Base-by-base conservation (phyloP, 202 grass and related monocot genomes). In the Setaria viridis region DNA sequence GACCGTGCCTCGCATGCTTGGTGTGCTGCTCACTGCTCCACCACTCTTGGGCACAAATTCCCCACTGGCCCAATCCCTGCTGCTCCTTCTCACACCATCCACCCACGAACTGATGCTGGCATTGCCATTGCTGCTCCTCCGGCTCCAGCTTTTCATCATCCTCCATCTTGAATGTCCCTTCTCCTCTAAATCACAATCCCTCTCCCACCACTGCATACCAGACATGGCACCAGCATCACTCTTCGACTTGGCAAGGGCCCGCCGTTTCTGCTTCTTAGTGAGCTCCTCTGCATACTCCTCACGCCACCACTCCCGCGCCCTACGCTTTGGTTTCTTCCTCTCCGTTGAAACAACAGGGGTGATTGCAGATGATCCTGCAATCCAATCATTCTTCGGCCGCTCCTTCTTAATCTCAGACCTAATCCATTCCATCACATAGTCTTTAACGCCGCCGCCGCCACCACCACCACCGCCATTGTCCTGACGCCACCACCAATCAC, bases 341-440 rank as follows among this genome's bases (percentile, higher is more conserved):
- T 88, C 85, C 6, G 82, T 57, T 74, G 89, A 71, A 50, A 72
- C 47, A 10, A 53, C 42, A 78, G 72, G 41, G 50, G 47, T 11
- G 42, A 78, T 62, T 49, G 81, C 64, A 17, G 83, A 82, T 11
- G 87, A 77, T 15, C 87, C 91, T 0, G 85, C 80, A 85, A 90
- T 89, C 92, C 93, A 99, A 81, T 99, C 90, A 13, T 81, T 93
- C 82, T 94, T 96, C 0, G 97, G 93, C 12, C 93, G 84, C 90
- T 99, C 97, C 74, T 96, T 99, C 92, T 97, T 96, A 87, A 99
- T 99, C 83, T 99, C 97, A 0, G 90, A 99, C n/a, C 88, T 93
- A 47, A 99, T 96, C 97, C 97, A 99, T 80, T 99, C 97, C 97
- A 99, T 93, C 34, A 99, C 97, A 83, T 97, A 99, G 80, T 99